Percentiles rank a stretch among this genome's conserved stretches.
Evolutionary conservation across 192 early-diverging fungal genomes (phyloP).

Genomic region (Coemansia biformis): DNA sequence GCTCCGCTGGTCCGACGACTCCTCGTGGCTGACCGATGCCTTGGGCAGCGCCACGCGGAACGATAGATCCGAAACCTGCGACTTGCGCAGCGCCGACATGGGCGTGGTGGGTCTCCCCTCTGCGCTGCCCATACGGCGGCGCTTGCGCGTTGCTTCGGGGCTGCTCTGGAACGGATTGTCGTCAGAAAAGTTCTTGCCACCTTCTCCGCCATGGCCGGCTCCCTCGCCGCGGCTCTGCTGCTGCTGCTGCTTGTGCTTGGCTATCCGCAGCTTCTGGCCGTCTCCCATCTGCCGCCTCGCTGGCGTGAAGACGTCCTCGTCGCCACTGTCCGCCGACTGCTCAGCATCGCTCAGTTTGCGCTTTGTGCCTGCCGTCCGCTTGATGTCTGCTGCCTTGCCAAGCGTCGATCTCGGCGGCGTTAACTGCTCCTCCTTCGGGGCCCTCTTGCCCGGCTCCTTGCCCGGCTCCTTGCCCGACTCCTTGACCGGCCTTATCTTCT

Average conservation of each 20-base stretch:
- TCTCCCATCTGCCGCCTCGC: background rate
- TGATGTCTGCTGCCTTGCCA: conserved; percentile 11
- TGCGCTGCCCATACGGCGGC: conserved; percentile 14
- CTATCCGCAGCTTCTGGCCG: conserved; percentile 8
- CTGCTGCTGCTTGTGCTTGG: background rate
- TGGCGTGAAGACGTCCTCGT: conserved; percentile 23
- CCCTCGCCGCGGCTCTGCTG: background rate
- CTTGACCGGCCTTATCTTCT: background rate
- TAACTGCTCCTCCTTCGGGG: background rate
- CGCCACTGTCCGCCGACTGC: conserved; percentile 18
- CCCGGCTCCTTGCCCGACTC: too few relatives aligned
- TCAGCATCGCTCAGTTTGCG: conserved; percentile 41
- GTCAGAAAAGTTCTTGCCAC: conserved; percentile 24
- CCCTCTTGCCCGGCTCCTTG: background rate
- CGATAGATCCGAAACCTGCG: conserved; percentile 36
- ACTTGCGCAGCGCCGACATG: conserved; percentile 45
- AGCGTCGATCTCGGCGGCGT: background rate
- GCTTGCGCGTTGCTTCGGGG: conserved; percentile 32
- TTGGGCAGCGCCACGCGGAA: conserved; percentile 32
- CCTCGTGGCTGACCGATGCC: background rate
- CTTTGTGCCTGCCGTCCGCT: conserved; percentile 15
- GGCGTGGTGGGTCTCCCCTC: conserved; percentile 20
- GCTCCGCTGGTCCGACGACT: background rate
- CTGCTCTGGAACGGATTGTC: conserved; percentile 52
- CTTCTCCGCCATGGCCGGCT: too few relatives aligned